Conservation (phyloP, 306 rosid genomes). For the Purshia tridentata region DNA sequence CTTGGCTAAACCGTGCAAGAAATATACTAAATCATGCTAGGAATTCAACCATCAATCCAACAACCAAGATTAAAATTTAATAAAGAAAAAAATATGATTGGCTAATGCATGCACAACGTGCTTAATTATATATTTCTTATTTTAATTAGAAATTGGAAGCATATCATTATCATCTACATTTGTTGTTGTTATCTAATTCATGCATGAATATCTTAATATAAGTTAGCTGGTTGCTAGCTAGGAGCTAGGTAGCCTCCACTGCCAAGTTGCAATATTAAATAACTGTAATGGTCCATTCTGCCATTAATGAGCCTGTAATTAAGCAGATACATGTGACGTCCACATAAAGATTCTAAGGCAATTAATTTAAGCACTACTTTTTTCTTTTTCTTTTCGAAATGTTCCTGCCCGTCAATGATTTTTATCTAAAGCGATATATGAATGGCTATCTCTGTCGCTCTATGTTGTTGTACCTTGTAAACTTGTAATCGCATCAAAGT, state of each 20-base stretch:
- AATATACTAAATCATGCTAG: neutral
- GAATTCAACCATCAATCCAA: neutral
- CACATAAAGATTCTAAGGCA: neutral
- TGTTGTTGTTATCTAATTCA: neutral
- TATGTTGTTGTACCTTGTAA: neutral
- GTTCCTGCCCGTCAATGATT: neutral
- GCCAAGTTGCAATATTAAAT: neutral
- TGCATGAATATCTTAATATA: neutral
- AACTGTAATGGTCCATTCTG: neutral
- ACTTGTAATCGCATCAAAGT: neutral
- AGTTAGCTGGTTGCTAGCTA: neutral
- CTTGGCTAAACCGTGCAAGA: constrained; percentile 1
- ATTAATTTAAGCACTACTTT: no score
- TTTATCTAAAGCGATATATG: no score
- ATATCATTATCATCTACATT: neutral
- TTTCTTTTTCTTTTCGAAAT: neutral
- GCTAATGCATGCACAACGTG: neutral
- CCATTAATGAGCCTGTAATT: neutral
- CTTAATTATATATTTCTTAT: neutral
- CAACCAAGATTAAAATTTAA: neutral
- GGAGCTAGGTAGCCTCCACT: neutral
- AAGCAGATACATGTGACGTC: neutral
- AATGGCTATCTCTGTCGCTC: neutral
- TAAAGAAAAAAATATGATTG: neutral
- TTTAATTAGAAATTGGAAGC: neutral